Conservation (phyloP, 176 grass and related monocot genomes). For the Zea luxurians region DNA sequence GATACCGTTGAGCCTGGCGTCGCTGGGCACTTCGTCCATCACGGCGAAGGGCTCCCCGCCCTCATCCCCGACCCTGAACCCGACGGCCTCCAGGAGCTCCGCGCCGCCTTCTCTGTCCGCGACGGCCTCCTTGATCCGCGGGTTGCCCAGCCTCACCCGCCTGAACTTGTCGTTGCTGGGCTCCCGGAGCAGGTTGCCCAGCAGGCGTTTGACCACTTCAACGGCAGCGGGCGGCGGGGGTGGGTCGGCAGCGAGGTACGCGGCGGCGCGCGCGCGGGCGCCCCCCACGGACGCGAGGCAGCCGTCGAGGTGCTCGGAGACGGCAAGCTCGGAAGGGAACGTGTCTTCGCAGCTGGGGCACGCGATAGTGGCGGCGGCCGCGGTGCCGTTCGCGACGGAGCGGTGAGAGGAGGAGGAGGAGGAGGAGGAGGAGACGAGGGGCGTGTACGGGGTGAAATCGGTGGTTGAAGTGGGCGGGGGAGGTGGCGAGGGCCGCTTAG, state of each 20-base stretch:
- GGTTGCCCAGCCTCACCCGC: conserved; percentile 77
- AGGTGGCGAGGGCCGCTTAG: conserved; percentile 6
- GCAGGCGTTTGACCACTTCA: conserved; percentile 63
- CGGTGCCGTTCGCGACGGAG: conserved; percentile 1
- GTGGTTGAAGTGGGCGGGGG: conserved; percentile 5
- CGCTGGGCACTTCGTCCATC: conserved; percentile 50
- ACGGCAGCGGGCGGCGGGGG: conserved; percentile 48
- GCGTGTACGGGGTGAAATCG: conserved; percentile 51
- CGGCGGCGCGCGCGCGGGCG: conserved; percentile 40
- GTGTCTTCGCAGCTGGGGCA: conserved; percentile 60
- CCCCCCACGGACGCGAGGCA: conserved; percentile 57
- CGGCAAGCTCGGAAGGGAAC: conserved; percentile 60
- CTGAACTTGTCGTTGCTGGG: conserved; percentile 74
- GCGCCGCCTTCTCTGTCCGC: conserved; percentile 61
- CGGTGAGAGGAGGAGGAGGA: conserved; percentile 37
- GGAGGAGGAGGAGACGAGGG: conserved; percentile 48
- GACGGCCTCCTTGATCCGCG: conserved; percentile 86
- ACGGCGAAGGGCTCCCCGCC: conserved; percentile 80
- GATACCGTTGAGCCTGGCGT: conserved; percentile 48
- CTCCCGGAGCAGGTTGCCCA: conserved; percentile 66
- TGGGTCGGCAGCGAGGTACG: conserved; percentile 59
- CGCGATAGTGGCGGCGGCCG: conserved; percentile 22
- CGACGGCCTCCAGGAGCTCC: conserved; percentile 69
- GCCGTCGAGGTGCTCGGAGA: conserved; percentile 67
- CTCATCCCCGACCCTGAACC: conserved; percentile 63